A percentile compares a stretch with the other conserved stretches of the same genome.
phyloP scores from a whole-genome alignment of 257 asterid genomes.

The Rubia yunnanensis region DNA sequence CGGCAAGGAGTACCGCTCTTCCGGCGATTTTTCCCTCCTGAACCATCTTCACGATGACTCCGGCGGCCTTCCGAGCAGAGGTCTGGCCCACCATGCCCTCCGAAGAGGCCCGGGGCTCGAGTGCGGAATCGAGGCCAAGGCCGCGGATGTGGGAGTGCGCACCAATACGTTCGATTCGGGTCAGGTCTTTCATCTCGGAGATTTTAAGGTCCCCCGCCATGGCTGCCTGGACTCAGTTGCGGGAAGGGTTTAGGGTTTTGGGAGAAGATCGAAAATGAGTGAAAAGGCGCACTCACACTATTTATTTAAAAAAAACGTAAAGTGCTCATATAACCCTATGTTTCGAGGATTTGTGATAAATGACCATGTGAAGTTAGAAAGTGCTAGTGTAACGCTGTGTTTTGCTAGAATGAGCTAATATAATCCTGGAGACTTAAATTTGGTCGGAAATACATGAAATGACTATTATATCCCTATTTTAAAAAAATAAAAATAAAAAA shows the following conservation, averaged over 20 bases:
- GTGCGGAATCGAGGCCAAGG: slow-evolving; percentile 71
- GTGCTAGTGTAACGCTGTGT: no score
- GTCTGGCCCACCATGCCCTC: slow-evolving; percentile 88
- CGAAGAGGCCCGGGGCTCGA: slow-evolving; percentile 65
- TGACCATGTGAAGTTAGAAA: no score
- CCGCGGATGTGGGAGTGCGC: slow-evolving; percentile 91
- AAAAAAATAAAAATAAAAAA: no score
- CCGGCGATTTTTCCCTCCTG: slow-evolving; percentile 80
- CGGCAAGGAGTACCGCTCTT: slow-evolving; percentile 68
- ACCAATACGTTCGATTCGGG: slow-evolving; percentile 75
- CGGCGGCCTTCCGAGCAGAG: slow-evolving; percentile 79
- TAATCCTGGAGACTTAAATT: no score
- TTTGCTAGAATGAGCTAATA: no score
- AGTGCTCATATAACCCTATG: no score
- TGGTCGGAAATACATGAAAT: no score
- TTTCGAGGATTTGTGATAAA: no score
- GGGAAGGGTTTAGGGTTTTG: not conserved
- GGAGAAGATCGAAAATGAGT: not conserved
- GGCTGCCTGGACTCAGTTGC: slow-evolving; percentile 6
- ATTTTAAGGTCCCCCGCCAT: slow-evolving; percentile 79
- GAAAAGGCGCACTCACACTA: no score
- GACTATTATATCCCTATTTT: no score
- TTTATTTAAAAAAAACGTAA: no score
- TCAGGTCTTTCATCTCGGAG: slow-evolving; percentile 76
- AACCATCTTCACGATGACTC: slow-evolving; percentile 71